A percentile compares a stretch with the other conserved stretches of the same genome.
phyloP scores from a whole-genome alignment of 179 eudicot species.

The Actinidia arguta region DNA sequence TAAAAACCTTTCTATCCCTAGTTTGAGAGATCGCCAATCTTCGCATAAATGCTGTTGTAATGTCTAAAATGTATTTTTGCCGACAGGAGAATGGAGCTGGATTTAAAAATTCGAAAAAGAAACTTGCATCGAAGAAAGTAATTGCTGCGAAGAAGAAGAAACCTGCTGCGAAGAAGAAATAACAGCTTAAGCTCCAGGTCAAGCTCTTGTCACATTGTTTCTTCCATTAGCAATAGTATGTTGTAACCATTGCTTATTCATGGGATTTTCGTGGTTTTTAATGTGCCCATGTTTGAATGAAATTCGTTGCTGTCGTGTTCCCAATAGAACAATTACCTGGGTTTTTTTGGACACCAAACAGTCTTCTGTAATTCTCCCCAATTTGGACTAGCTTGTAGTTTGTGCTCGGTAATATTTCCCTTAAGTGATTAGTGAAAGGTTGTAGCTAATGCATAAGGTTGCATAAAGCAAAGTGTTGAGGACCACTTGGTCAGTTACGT shows the following conservation, averaged over 20 bases:
- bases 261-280: not conserved
- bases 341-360: no score
- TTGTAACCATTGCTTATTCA: not conserved
- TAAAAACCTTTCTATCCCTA: not conserved
- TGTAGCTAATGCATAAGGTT: no score
- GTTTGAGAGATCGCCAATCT: not conserved
- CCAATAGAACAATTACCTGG: no score
- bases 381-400: not conserved
- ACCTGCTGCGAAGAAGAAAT: conserved; percentile 29
- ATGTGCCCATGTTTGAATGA: not conserved
- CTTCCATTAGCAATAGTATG: not conserved
- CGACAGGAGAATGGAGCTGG: conserved; percentile 73
- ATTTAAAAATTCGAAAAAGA: conserved; percentile 48
- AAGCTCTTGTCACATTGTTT: not conserved
- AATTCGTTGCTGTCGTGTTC: no score
- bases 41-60: not conserved
- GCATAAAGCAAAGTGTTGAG: no score
- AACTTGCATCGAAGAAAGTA: conserved; percentile 32
- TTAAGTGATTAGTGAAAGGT: no score
- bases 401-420: no score
- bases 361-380: not conserved
- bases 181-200: not conserved
- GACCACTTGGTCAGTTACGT: no score
- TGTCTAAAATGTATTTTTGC: not conserved
- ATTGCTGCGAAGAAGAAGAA: conserved; percentile 27